phyloP scores from a whole-genome alignment of 163 green algal species.

The Prototheca cutis region DNA sequence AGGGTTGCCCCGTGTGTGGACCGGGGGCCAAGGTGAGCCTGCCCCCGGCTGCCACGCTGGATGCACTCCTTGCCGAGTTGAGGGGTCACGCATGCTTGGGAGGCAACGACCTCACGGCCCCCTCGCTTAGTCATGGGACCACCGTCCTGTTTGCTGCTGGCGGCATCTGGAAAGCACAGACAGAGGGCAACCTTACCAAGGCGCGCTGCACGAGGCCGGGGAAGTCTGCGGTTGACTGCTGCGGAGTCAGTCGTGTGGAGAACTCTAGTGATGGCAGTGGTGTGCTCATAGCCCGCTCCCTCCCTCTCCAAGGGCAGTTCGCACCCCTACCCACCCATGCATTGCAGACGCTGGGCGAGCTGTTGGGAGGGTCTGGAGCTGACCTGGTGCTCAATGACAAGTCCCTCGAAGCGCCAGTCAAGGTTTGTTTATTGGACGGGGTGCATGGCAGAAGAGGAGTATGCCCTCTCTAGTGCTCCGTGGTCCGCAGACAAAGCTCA shows the following conservation, averaged over 20 bases:
- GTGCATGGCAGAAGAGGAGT: background rate
- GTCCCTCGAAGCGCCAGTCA: background rate
- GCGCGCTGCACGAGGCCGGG: too few relatives aligned
- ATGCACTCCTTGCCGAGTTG: conserved; percentile 40
- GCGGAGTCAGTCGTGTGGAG: too few relatives aligned
- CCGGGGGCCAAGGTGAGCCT: conserved; percentile 63
- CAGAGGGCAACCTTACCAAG: too few relatives aligned
- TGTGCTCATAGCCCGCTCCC: too few relatives aligned
- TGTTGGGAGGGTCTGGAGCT: background rate
- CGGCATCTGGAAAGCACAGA: background rate
- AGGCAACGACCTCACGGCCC: too few relatives aligned
- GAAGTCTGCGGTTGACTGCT: too few relatives aligned
- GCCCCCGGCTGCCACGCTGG: conserved; percentile 45
- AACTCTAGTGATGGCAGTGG: too few relatives aligned
- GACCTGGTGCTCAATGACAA: background rate
- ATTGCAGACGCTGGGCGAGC: background rate
- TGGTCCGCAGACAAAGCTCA: background rate
- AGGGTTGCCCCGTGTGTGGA: conserved; percentile 78
- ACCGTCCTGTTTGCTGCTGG: too few relatives aligned
- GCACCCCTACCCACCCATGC: background rate
- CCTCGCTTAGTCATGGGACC: too few relatives aligned
- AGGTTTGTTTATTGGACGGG: background rate
- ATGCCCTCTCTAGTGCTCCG: too few relatives aligned
- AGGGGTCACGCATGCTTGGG: too few relatives aligned
- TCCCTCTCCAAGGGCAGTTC: too few relatives aligned